A percentile compares a stretch with the other conserved stretches of the same genome.
phyloP scores from a whole-genome alignment of 192 early-diverging fungal genomes.

The Coemansia sp. region DNA sequence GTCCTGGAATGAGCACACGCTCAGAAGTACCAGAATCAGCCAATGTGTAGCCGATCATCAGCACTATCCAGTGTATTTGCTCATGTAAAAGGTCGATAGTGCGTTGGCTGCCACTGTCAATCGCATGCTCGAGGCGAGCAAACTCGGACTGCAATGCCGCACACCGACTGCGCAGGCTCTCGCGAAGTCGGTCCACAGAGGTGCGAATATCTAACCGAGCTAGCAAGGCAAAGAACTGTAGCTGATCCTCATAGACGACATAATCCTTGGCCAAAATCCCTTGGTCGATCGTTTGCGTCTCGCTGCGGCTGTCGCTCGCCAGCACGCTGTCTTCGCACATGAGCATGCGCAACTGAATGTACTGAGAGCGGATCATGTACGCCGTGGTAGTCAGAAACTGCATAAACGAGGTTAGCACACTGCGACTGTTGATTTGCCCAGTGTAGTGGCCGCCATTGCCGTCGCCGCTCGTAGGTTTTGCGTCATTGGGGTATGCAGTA shows the following conservation, averaged over 20 bases:
- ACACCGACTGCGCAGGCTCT: slow-evolving; percentile 42
- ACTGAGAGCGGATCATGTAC: slow-evolving; percentile 48
- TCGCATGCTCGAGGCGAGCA: slow-evolving; percentile 13
- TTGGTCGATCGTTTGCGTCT: slow-evolving; percentile 31
- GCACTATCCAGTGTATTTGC: slow-evolving; percentile 52
- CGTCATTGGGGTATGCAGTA: neutral
- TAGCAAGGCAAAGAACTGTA: slow-evolving; percentile 51
- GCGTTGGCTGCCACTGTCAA: slow-evolving; percentile 26
- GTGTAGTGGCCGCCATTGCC: neutral
- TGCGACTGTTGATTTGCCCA: slow-evolving; percentile 9
- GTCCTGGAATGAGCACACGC: slow-evolving; percentile 44
- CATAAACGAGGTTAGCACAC: slow-evolving; percentile 36
- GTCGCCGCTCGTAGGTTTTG: neutral
- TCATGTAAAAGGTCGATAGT: slow-evolving; percentile 49
- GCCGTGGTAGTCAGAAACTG: slow-evolving; percentile 45
- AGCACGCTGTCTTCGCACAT: slow-evolving; percentile 44
- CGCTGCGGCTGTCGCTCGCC: slow-evolving; percentile 18
- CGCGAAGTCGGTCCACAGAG: slow-evolving; percentile 35
- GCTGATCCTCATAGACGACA: slow-evolving; percentile 55
- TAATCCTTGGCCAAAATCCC: slow-evolving; percentile 52
- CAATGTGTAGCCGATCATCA: slow-evolving; percentile 46
- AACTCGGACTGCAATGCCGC: slow-evolving; percentile 42
- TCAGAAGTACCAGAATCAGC: slow-evolving; percentile 51
- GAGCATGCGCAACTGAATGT: slow-evolving; percentile 54
- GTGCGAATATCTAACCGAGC: slow-evolving; percentile 44